These are phyloP conservation scores for Phytophthora vignae DNA, from an alignment of 352 stramenopile genomes.

Conservation along the genomic window DNA sequence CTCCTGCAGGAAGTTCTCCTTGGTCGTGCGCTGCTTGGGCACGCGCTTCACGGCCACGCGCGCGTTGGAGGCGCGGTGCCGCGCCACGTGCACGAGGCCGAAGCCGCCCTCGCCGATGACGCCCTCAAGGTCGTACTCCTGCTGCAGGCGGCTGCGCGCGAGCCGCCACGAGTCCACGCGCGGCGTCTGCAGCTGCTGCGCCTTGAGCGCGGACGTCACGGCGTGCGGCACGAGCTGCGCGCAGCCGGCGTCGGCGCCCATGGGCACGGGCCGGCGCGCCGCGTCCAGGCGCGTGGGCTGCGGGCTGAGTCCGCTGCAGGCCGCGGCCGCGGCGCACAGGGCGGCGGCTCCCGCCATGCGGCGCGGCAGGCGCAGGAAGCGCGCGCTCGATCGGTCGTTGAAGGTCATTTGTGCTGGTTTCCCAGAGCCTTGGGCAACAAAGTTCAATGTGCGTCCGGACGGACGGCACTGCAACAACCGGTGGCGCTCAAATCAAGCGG, in stretches of 20 bases:
- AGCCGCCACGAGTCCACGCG: slow-evolving; percentile 24
- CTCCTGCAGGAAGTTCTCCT: slow-evolving; percentile 63
- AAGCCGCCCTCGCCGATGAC: slow-evolving; percentile 65
- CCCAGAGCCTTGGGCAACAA: too few relatives aligned
- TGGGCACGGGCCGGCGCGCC: slow-evolving; percentile 11
- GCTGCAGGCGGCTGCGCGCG: slow-evolving; percentile 36
- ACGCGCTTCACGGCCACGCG: slow-evolving; percentile 68
- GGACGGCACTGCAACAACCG: neutral
- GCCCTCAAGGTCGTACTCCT: slow-evolving; percentile 55
- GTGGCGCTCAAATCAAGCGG: slow-evolving; percentile 1
- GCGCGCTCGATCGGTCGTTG: slow-evolving; percentile 16
- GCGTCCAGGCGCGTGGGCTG: slow-evolving; percentile 26
- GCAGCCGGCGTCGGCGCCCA: slow-evolving; percentile 12
- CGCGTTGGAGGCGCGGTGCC: slow-evolving; percentile 51
- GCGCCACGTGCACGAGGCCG: slow-evolving; percentile 48
- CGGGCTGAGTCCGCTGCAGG: slow-evolving; percentile 12
- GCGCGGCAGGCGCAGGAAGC: slow-evolving; percentile 32
- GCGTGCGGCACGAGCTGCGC: slow-evolving; percentile 20
- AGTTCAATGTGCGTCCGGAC: neutral
- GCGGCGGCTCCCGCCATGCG: slow-evolving; percentile 31
- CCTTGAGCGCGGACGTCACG: slow-evolving; percentile 17
- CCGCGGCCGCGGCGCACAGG: slow-evolving; percentile 27
- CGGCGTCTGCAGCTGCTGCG: slow-evolving; percentile 1
- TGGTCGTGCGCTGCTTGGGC: slow-evolving; percentile 52
- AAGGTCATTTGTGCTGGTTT: slow-evolving; percentile 19